Evolutionary conservation across 2,329 filamentous ascomycete genomes (phyloP), one percentile per base, ranked within the genome.

Genomic region (Ceratocystis alfenasii): DNA sequence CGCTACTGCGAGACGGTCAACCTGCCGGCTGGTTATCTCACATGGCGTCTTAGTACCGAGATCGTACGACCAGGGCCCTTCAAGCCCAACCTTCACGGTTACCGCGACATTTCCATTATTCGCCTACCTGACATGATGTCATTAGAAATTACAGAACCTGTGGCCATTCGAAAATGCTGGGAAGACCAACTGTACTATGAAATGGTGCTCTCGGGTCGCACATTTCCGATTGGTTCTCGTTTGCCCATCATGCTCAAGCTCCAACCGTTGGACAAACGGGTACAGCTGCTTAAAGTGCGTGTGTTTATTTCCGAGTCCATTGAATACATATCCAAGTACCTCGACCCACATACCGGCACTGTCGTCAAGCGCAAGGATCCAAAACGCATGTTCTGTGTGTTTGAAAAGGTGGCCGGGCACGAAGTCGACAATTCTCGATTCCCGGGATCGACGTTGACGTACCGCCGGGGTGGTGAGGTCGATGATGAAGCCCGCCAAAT

Each of bases 141-240:
- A 0, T 79, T 96, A 28, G 92, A 96, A 74, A 90, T 90, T 74
- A 87, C 91, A 30, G 92, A 96, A 73, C 92, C 92, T 2, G 96
- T 96, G 71, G 93, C 91, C 10, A 96, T 96, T 72, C 93, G 89
- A 69, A 82, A 92, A 22, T 91, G 90, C 69, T 96, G 92, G 92
- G 92, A 96, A 73, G 91, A 96, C 70, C 92, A 96, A 72, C 79
- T 96, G 41, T 90, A 95, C 72, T 96, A 96, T 76, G 92, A 96
- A 72, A 96, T 96, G 70, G 87, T 96, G 73, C 95, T 96, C 65
- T 96, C 91, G 1, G 92, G 92, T 65, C 96, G 96, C 79, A 95
- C 91, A 0, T 96, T 96, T 68, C 90, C 92, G 0, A 83, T 96
- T 22, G 92, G 92, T 17, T 83, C 88, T 48, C 89, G 89, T 71